Base-by-base conservation (phyloP, 768 basidiomycete genomes). In the Boletus rubescentipes region DNA sequence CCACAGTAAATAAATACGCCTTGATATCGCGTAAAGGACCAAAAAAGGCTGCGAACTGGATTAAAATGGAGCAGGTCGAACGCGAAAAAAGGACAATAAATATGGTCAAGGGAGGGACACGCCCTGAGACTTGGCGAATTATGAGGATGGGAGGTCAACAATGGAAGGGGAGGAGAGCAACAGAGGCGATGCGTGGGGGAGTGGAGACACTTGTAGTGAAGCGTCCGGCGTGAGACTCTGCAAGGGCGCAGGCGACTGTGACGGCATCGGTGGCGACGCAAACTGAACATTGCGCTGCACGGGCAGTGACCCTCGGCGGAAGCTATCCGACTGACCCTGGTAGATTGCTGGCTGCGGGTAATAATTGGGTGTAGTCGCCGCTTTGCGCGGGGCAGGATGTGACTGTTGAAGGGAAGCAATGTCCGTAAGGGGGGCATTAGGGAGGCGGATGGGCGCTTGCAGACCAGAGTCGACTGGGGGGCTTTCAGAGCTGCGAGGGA, bases 381-480 rank as follows among this genome's bases (percentile, higher is more conserved):
- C 54, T 50, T 73, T 75, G 21, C 73, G 63, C 15, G 73, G 69
- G 2, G 58, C 36, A 34, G 61, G 59, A 50, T 63, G 70, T n/a
- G 71, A 70, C 8, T 67, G 72, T 30, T 73, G 72, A 5, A 79
- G 68, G 6, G 84, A 80, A 2, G 84, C 83, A 55, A 90, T 82
- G 64, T 89, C 89, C 12, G 81, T 79, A 35, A 89, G 75, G 2
- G 87, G 86, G 9, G 86, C 81, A 57, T 85, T 87, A 15, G 89
- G 89, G 9, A 90, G 80, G 35, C 88, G 83, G 64, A 91, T 91
- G 4, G 70, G 70, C 48, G 53, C 62, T 47, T 72, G 69, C 0
- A 59, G 21, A 18, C 82, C 83, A 30, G 77, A 78, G 53, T 85
- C 84, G 30, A 65, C 66, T 2, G 73, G 63, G 0, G 80, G 80